phyloP scores from a whole-genome alignment of 2,329 filamentous ascomycete genomes.

The Dactylonectria estremocensis region DNA sequence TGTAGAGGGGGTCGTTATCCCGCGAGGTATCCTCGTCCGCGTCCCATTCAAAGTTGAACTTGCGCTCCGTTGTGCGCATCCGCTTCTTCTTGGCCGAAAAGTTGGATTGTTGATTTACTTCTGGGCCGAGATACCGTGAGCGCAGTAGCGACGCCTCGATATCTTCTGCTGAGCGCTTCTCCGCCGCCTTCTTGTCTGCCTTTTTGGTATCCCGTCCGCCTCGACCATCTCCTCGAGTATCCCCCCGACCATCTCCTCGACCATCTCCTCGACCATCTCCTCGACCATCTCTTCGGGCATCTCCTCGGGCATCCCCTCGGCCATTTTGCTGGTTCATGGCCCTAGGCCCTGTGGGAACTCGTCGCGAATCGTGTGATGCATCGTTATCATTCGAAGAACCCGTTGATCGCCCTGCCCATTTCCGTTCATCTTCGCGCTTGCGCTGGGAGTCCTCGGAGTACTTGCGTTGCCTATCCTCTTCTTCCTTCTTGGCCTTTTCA shows the following conservation, averaged over 20 bases:
- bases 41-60: constrained; percentile 99
- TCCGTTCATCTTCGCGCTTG: constrained; percentile 74
- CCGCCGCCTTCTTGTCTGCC: constrained; percentile 54
- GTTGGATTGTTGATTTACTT: constrained; percentile 84
- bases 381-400: constrained; percentile 47
- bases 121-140: constrained; percentile 91
- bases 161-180: constrained; percentile 67
- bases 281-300: neutral
- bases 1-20: constrained; percentile 83
- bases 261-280: too few species aligned
- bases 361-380: constrained; percentile 41
- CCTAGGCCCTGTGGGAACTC: constrained; percentile 79
- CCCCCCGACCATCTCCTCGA: constrained; percentile 67
- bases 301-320: constrained; percentile 51
- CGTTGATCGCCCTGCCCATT: constrained; percentile 52
- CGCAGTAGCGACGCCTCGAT: constrained; percentile 83
- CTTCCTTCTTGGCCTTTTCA: constrained; percentile 82
- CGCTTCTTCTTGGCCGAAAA: constrained; percentile 98
- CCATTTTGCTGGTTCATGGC: constrained; percentile 70
- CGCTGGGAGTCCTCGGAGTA: constrained; percentile 76
- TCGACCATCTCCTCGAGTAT: constrained; percentile 53
- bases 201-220: constrained; percentile 49
- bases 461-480: constrained; percentile 69
- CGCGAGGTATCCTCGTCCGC: constrained; percentile 86
- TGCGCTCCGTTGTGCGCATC: constrained; percentile 91